phyloP scores from a whole-genome alignment of 352 stramenopile genomes.

The Globisporangium abappressorium region DNA sequence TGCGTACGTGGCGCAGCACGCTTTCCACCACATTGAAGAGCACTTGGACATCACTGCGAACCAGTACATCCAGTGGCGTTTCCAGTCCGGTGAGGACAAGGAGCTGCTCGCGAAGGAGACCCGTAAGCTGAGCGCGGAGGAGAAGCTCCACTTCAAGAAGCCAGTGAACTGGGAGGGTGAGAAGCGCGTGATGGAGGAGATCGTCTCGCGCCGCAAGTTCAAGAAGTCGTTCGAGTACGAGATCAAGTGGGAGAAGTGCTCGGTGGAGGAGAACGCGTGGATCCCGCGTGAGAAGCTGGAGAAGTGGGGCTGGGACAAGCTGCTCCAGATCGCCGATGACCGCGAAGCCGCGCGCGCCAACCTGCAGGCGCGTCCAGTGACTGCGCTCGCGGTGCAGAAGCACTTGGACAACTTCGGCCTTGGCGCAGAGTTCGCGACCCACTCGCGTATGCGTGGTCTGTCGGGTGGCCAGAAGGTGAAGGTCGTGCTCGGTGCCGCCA shows the following conservation, averaged over 20 bases:
- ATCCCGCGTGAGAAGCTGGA: slow-evolving; percentile 92
- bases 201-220: slow-evolving; percentile 91
- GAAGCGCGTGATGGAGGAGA: slow-evolving; percentile 90
- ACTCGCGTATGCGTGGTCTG: slow-evolving; percentile 97
- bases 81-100: slow-evolving; percentile 90
- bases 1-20: slow-evolving; percentile 96
- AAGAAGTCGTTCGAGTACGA: slow-evolving; percentile 97
- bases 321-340: slow-evolving; percentile 96
- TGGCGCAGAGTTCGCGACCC: slow-evolving; percentile 95
- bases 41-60: slow-evolving; percentile 95
- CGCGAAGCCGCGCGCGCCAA: slow-evolving; percentile 92
- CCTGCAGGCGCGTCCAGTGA: slow-evolving; percentile 92
- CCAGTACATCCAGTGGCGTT: slow-evolving; percentile 98
- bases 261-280: slow-evolving; percentile 95
- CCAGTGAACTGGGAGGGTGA: slow-evolving; percentile 93
- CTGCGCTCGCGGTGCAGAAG: slow-evolving; percentile 95
- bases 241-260: slow-evolving; percentile 95
- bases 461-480: slow-evolving; percentile 99
- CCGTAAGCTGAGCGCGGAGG: slow-evolving; percentile 87
- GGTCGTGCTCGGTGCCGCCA: slow-evolving; percentile 95
- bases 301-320: slow-evolving; percentile 96
- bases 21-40: slow-evolving; percentile 97
- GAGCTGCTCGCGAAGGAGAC: slow-evolving; percentile 91
- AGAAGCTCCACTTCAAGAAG: slow-evolving; percentile 94
- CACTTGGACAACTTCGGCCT: slow-evolving; percentile 97